phyloP scores from a whole-genome alignment of 768 basidiomycete genomes.

The Suillus occidentalis region DNA sequence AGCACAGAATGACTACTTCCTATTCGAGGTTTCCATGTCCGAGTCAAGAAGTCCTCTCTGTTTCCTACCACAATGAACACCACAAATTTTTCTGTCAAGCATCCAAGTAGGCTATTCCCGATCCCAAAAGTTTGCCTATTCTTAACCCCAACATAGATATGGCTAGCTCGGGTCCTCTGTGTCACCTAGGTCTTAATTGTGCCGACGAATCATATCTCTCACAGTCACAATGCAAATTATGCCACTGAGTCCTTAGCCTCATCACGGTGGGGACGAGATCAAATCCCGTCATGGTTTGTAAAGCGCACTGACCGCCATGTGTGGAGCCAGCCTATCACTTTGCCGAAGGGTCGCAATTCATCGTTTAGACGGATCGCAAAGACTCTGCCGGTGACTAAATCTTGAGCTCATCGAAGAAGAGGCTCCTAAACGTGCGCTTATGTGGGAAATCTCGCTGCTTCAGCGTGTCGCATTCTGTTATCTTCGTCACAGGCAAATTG shows the following conservation, averaged over 20 bases:
- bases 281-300: background rate
- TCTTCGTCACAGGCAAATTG: background rate
- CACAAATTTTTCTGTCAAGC: background rate
- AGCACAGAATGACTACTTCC: background rate
- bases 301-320: background rate
- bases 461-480: background rate
- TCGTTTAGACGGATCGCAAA: background rate
- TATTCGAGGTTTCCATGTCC: background rate
- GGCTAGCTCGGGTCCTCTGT: background rate
- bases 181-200: background rate
- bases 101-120: background rate
- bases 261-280: background rate
- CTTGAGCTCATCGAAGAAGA: background rate
- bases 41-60: background rate
- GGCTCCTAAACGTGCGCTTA: background rate
- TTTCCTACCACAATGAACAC: background rate
- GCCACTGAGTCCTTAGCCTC: background rate
- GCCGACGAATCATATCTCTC: background rate
- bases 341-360: background rate
- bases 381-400: background rate
- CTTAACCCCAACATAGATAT: background rate
- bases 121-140: background rate
- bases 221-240: background rate
- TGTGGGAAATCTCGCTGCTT: background rate
- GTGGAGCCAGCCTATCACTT: background rate